phyloP scores from a whole-genome alignment of 352 stramenopile genomes.

The Blastocystis hominis region DNA sequence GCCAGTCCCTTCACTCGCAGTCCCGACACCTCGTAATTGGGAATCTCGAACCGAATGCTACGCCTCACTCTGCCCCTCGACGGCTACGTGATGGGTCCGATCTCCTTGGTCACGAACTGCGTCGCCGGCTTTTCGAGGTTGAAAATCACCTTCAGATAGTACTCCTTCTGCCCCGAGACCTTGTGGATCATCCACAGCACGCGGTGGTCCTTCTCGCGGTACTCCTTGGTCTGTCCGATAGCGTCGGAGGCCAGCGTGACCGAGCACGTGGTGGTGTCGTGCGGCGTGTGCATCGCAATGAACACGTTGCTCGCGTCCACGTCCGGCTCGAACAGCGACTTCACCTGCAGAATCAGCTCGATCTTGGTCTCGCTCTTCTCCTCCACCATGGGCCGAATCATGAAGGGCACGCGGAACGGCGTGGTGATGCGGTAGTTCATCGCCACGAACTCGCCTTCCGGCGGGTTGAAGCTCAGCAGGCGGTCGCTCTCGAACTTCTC shows the following conservation, averaged over 20 bases:
- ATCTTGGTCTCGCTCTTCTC: slow-evolving; percentile 73
- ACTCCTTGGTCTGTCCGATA: slow-evolving; percentile 78
- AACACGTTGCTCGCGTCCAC: slow-evolving; percentile 59
- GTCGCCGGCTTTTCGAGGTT: slow-evolving; percentile 62
- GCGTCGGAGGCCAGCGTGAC: slow-evolving; percentile 62
- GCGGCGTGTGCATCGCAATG: slow-evolving; percentile 34
- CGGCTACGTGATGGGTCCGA: not conserved
- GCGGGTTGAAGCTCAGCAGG: slow-evolving; percentile 75
- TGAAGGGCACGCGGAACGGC: slow-evolving; percentile 89
- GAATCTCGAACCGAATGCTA: slow-evolving; percentile 94
- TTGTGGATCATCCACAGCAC: slow-evolving; percentile 90
- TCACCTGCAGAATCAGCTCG: slow-evolving; percentile 65
- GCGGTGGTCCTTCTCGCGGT: slow-evolving; percentile 83
- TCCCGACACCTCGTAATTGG: slow-evolving; percentile 97
- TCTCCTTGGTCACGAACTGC: slow-evolving; percentile 32
- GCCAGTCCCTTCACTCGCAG: slow-evolving; percentile 65
- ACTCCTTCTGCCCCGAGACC: slow-evolving; percentile 65
- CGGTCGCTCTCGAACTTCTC: slow-evolving; percentile 82
- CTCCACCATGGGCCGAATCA: slow-evolving; percentile 89
- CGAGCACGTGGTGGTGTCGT: slow-evolving; percentile 16
- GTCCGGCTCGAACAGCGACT: slow-evolving; percentile 63
- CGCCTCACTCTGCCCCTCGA: not conserved
- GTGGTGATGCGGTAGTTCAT: slow-evolving; percentile 95
- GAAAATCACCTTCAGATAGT: slow-evolving; percentile 60
- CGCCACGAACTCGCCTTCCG: slow-evolving; percentile 80